Evolutionary conservation across 352 stramenopile genomes (phyloP), one percentile per base, ranked within the genome.

Genomic region (Albugo candida): DNA sequence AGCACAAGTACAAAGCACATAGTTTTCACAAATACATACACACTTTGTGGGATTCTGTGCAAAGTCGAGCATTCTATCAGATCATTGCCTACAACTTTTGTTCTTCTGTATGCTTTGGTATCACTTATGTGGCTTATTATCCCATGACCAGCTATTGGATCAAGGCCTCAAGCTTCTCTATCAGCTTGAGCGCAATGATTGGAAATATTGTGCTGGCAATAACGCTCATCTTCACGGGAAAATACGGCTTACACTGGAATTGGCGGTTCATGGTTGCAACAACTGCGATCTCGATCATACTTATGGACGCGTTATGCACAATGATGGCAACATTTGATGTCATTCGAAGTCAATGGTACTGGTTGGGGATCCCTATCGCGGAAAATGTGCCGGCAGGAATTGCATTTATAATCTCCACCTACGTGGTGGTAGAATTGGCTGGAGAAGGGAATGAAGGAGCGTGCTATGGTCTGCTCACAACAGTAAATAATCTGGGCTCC

Each of bases 31-130:
- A 17, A 10, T 58, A 58, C 49, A 60, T 76, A 2, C 45, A 38
- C 12, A 51, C 49, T 0, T 49, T 83, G 55, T 87, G 70, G 71
- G 60, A 53, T 40, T 65, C 86, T 8, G 37, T 67, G 3, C 73
- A 84, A 47, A 67, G 67, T 24, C 74, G 70, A 16, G 70, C 59
- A 1, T 69, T 91, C 56, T 91, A 72, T 70, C 75, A 85, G 37
- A 56, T 86, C 13, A 45, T 91, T 19, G 58, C 70, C 34, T 91
- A 86, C 41, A 55, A 79, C 36, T 58, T 84, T 20, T 35, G 82
- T 3, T 61, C 65, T 10, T 64, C 55, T 21, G 75, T 91, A 48
- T 81, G 65, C 34, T 48, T 69, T 16, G 61, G 57, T 13, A 67
- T 83, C 37, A 52, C 61, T 21, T 80, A 70, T 10, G 69, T 53